Evolutionary conservation across 805 yeast genomes (phyloP).

Genomic region (Saccharomyces eubayanus): DNA sequence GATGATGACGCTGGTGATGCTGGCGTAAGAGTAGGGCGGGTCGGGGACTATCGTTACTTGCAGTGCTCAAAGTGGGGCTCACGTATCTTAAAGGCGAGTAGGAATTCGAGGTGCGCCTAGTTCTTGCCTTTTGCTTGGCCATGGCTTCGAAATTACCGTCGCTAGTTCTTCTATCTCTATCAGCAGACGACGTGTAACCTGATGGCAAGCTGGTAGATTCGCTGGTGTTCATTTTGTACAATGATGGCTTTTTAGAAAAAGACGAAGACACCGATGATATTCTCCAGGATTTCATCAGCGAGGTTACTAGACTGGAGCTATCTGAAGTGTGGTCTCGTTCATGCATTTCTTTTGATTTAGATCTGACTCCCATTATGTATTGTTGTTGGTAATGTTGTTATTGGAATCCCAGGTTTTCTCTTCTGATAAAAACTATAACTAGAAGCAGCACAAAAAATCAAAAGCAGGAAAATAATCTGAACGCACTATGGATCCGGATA

Average conservation of each 20-base stretch:
- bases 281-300: slow-evolving; percentile 27
- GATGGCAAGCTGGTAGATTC: not conserved
- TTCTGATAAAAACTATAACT: not conserved
- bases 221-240: not conserved
- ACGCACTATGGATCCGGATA: not conserved
- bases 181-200: not conserved
- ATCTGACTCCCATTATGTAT: slow-evolving; percentile 21
- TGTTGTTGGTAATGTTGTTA: not conserved
- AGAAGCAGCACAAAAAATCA: not conserved
- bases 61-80: slow-evolving; percentile 9
- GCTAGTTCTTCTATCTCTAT: slow-evolving; percentile 1
- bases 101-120: slow-evolving; percentile 15
- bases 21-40: slow-evolving; percentile 8
- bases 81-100: slow-evolving; percentile 23
- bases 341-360: slow-evolving; percentile 21
- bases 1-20: slow-evolving; percentile 12
- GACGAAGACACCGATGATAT: slow-evolving; percentile 13
- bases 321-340: slow-evolving; percentile 14
- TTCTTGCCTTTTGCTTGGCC: slow-evolving; percentile 20
- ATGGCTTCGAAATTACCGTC: slow-evolving; percentile 27
- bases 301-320: slow-evolving; percentile 16
- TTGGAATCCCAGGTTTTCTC: not conserved
- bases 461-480: not conserved
- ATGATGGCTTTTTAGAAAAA: not conserved
- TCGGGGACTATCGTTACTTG: slow-evolving; percentile 13